Conservation (phyloP, 1,284 basidiomycete genomes). For the Apiotrichum gracile region DNA sequence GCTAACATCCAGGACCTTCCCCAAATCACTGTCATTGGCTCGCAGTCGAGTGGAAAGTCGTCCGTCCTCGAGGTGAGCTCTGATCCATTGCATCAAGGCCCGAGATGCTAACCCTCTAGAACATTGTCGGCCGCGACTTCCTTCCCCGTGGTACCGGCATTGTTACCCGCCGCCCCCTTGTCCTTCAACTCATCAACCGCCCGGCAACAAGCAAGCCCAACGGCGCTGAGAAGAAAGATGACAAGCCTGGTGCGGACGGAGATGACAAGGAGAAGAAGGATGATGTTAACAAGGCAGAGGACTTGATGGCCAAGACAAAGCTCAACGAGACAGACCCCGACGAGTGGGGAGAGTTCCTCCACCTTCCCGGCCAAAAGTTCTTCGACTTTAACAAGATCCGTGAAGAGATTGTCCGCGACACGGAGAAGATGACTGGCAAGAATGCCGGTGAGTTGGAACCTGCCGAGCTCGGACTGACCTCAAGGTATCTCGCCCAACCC, state of each 20-base stretch:
- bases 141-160: conserved; percentile 95
- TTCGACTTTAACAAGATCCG: conserved; percentile 95
- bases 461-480: background rate
- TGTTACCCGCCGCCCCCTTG: conserved; percentile 79
- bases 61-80: conserved; percentile 50
- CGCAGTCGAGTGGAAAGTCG: conserved; percentile 53
- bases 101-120: conserved; percentile 51
- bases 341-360: conserved; percentile 98
- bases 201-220: conserved; percentile 55
- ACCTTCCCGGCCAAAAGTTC: conserved; percentile 93
- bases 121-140: conserved; percentile 96
- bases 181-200: conserved; percentile 91
- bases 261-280: conserved; percentile 20
- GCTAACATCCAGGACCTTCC: conserved; percentile 49
- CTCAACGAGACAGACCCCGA: conserved; percentile 68
- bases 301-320: conserved; percentile 30
- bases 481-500: conserved; percentile 85
- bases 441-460: conserved; percentile 59
- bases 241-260: conserved; percentile 8
- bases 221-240: conserved; percentile 34
- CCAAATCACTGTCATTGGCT: conserved; percentile 54
- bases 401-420: conserved; percentile 92
- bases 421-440: conserved; percentile 94
- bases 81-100: background rate
- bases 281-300: conserved; percentile 17